Percentiles rank a stretch among this genome's conserved stretches.
phyloP scores from a whole-genome alignment of 1,139 yeast genomes.

The Magnusiomyces fungicola region DNA sequence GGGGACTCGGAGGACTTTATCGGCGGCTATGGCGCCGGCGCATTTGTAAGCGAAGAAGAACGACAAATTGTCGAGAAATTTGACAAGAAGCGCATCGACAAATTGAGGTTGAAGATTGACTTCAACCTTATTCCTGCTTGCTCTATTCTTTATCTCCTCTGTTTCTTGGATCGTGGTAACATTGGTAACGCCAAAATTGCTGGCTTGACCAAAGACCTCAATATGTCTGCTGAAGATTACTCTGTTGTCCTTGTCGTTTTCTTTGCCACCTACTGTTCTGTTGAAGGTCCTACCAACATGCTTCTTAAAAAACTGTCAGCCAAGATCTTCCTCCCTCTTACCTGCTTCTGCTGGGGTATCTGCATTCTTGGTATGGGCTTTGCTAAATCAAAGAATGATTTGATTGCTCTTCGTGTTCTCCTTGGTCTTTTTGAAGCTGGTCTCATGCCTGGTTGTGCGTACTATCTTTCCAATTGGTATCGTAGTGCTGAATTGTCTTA shows the following conservation, averaged over 20 bases:
- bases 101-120: conserved; percentile 44
- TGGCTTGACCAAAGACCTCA: conserved; percentile 46
- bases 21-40: background rate
- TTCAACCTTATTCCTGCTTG: conserved; percentile 49
- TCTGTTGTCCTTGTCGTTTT: conserved; percentile 15
- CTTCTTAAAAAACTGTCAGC: conserved; percentile 16
- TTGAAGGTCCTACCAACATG: conserved; percentile 18
- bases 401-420: conserved; percentile 23
- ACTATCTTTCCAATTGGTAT: conserved; percentile 18
- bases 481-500: conserved; percentile 19
- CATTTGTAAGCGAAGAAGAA: background rate
- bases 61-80: conserved; percentile 4
- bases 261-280: conserved; percentile 23
- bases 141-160: conserved; percentile 44
- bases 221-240: conserved; percentile 13
- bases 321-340: conserved; percentile 9
- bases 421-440: conserved; percentile 56
- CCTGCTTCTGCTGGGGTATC: conserved; percentile 10
- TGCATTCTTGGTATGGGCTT: conserved; percentile 11
- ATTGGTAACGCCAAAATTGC: conserved; percentile 55
- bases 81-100: conserved; percentile 15
- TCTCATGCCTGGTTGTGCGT: conserved; percentile 43
- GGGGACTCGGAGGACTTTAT: background rate
- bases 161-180: conserved; percentile 50
- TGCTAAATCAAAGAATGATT: conserved; percentile 5